Percentiles rank a stretch among this genome's conserved stretches.
Evolutionary conservation across 1,139 yeast genomes (phyloP).

Genomic region (Pneumocystis jirovecii): DNA sequence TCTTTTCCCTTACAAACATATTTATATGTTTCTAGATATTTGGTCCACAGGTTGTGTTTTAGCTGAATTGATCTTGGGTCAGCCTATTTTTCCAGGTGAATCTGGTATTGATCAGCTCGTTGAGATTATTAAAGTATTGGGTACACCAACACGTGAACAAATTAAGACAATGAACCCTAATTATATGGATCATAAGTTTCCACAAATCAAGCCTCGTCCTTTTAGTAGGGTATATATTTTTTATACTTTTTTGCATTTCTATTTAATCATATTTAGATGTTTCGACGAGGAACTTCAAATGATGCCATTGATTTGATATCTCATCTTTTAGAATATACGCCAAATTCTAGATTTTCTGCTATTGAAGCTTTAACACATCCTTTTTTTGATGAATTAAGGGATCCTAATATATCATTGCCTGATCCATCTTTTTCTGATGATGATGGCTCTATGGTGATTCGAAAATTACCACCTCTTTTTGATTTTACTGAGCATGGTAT

Average conservation of each 20-base stretch:
- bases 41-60: conserved; percentile 98
- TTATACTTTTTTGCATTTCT: neutral
- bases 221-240: conserved; percentile 47
- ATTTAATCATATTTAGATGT: neutral
- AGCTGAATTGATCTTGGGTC: conserved; percentile 91
- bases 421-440: conserved; percentile 27
- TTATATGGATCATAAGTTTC: conserved; percentile 94
- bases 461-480: conserved; percentile 29
- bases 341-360: conserved; percentile 54
- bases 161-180: conserved; percentile 92
- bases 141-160: conserved; percentile 89
- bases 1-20: neutral
- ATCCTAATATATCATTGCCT: conserved; percentile 40
- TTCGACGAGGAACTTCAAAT: conserved; percentile 40
- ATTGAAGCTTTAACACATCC: conserved; percentile 53
- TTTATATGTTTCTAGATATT: conserved; percentile 35
- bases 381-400: conserved; percentile 63
- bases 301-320: conserved; percentile 53
- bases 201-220: conserved; percentile 90
- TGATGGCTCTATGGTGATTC: conserved; percentile 17
- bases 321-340: conserved; percentile 58
- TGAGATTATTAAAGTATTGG: conserved; percentile 86
- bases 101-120: conserved; percentile 94
- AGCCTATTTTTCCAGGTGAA: conserved; percentile 95
- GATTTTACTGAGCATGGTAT: conserved; percentile 23